A percentile compares a stretch with the other conserved stretches of the same genome.
phyloP scores from a whole-genome alignment of 2,329 filamentous ascomycete species.

The Fragosphaeria purpurea region DNA sequence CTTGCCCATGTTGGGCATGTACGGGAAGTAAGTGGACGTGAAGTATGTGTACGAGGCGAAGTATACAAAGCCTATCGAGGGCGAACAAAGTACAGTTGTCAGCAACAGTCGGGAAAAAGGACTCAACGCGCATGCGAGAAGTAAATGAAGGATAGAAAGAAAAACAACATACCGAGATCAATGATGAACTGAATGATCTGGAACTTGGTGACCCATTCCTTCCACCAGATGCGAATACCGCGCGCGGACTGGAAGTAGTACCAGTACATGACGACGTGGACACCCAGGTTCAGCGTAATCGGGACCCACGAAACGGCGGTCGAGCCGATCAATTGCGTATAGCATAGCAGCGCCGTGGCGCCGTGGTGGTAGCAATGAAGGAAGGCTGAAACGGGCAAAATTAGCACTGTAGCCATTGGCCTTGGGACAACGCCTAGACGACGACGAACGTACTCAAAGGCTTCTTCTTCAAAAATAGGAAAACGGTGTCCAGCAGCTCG shows the following conservation, averaged over 20 bases:
- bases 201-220: slow-evolving; percentile 97
- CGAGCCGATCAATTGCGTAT: slow-evolving; percentile 87
- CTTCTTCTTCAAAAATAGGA: slow-evolving; percentile 99
- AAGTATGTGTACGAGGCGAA: slow-evolving; percentile 99
- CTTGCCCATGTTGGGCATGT: slow-evolving; percentile 71
- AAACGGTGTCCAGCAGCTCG: slow-evolving; percentile 89
- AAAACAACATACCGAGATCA: slow-evolving; percentile 64
- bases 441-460: slow-evolving; percentile 57
- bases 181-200: slow-evolving; percentile 97
- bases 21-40: slow-evolving; percentile 77
- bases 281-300: slow-evolving; percentile 83
- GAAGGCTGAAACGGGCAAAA: slow-evolving; percentile 50
- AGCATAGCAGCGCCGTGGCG: slow-evolving; percentile 92
- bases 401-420: no score
- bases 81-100: not conserved
- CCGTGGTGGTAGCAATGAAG: slow-evolving; percentile 99
- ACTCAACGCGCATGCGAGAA: not conserved
- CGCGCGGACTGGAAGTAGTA: slow-evolving; percentile 99
- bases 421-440: no score
- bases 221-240: slow-evolving; percentile 96
- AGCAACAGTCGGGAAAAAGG: slow-evolving; percentile 9
- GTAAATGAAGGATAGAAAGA: not conserved
- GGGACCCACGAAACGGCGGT: slow-evolving; percentile 93
- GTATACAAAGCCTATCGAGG: slow-evolving; percentile 74
- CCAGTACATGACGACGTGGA: slow-evolving; percentile 99